Base-by-base conservation (phyloP, 164 flowering plant genomes). In the Kingdonia uniflora region DNA sequence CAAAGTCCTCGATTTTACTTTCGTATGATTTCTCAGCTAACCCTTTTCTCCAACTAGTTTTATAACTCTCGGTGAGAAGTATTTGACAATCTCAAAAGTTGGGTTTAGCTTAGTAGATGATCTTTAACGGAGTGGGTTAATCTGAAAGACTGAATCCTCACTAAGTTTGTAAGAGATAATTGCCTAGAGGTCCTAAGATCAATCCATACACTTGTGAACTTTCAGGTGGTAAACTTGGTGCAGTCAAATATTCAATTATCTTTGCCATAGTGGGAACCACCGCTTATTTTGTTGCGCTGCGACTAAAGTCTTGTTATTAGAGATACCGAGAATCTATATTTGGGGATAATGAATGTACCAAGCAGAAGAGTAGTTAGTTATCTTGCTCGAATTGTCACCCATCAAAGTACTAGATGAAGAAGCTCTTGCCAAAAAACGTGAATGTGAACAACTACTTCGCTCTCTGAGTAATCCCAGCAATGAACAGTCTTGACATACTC, bases 361-460 rank as follows among this genome's bases (percentile, higher is more conserved):
- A 63, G 38, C 52, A 52, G 15, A 75, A 69, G 56, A 61, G 62
- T 57, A 53, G 45, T 40, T 74, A 71, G 74, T 55, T 81, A 42
- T 76, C 64, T 56, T 74, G 66, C 95, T 91, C 0, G 87, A 80
- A 42, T 86, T 91, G 95, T 86, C 80, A 17, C 95, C 99, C 6
- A 94, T 94, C 54, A 91, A 2, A 84, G 65, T 86, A 11, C 84
- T 81, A 35, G 84, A 83, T 35, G 90, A 86, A 58, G 95, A 86
- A 72, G 87, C 80, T 7, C 68, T 79, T 25, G 85, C 87, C 19
- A 82, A 76, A 35, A 86, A 86, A 60, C 69, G 67, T 42, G 96
- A 84, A 35, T 71, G 80, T 43, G 96, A 92, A 65, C 46, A 84
- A 56, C 65, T 76, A 57, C 49, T 84, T 23, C 68, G 52, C 60